Evolutionary conservation across 805 yeast species (phyloP), one percentile per base, ranked within the genome.

Genomic region (Yarrowia keelungensis): DNA sequence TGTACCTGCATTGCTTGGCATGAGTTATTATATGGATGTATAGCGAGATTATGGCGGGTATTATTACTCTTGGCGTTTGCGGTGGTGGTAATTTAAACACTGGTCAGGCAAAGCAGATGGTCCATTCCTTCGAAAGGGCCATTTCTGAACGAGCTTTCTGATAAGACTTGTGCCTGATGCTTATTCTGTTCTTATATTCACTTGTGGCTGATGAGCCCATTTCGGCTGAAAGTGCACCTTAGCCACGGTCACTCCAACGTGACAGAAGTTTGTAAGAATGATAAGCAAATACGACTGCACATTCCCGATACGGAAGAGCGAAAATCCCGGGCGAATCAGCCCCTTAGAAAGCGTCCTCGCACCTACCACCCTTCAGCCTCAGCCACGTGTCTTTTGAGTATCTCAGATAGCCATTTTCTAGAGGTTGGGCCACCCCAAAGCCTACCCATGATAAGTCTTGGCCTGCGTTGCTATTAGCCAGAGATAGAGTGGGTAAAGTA

Each of bases 381-480:
- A 49, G 22, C 38, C 54, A 49, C 54, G 54, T 36, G 56, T 51
- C 56, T 51, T n/a, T 49, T 49, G 54, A 47, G 42, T 36, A 8
- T 51, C 26, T 16, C 32, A 11, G 45, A 19, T 53, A 39, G 58
- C 22, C 36, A 53, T 35, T 53, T 36, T 2, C 14, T 9, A 3
- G 54, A n/a, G 42, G 58, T 38, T 38, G 58, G 42, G 9, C 56
- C 41, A 35, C 56, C 41, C 43, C 35, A 53, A 53, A 53, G 59
- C 45, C 59, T 51, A 51, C 39, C n/a, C n/a, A 10, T 22, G 59
- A 53, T 39, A 53, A 53, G 45, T 53, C 58, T 51, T n/a, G 10
- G 19, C 4, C 59, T 53, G 26, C 58, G 56, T 53, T 53, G 58
- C 58, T 53, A 53, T 53, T 53, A 53, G 45, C 45, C 59, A 39